Base-by-base conservation (phyloP, 306 rosid species). In the Carpinus viminea region DNA sequence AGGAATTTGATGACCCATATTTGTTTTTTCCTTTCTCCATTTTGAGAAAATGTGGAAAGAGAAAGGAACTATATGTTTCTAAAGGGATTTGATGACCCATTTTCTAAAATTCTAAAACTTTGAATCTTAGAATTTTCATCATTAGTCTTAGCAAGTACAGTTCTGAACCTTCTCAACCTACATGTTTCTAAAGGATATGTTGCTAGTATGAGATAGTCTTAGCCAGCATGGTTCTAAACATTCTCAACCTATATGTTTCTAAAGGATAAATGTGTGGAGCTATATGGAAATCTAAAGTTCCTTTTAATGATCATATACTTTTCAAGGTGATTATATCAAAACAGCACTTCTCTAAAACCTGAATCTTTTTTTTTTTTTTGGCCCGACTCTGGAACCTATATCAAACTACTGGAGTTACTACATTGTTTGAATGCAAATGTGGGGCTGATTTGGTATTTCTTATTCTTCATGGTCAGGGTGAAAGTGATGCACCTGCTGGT, bases 401-500 rank as follows among this genome's bases (percentile, higher is more conserved):
- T 70, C 70, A 15, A 57, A 28, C 45, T 62, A 74, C 70, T 72
- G 34, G 79, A 15, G 53, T 57, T 76, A 28, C 75, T 73, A 17
- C 10, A 18, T n/a, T 31, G 20, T 50, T 78, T 36, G 28, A 64
- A 12, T 62, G 52, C 66, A 41, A 57, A 48, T 77, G 15, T 75
- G 80, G 12, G 72, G 36, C 75, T 82, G 28, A 83, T 77, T 51
- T 80, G 69, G 59, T 53, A 41, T 72, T 74, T 12, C 41, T 15
- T 70, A 70, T 80, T 72, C 65, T 70, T 4, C 62, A 24, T 84
- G 80, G 24, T 56, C 82, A 93, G 93, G 98, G 98, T 53, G 98
- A 91, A 86, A 93, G 98, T 81, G 98, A 93, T 87, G 76, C 78
- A 31, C 98, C 98, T 55, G 36, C 78, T 74, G 91, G 79, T 82